Conservation (phyloP, 2,329 filamentous ascomycete species). For the Sporothrix globosa region DNA sequence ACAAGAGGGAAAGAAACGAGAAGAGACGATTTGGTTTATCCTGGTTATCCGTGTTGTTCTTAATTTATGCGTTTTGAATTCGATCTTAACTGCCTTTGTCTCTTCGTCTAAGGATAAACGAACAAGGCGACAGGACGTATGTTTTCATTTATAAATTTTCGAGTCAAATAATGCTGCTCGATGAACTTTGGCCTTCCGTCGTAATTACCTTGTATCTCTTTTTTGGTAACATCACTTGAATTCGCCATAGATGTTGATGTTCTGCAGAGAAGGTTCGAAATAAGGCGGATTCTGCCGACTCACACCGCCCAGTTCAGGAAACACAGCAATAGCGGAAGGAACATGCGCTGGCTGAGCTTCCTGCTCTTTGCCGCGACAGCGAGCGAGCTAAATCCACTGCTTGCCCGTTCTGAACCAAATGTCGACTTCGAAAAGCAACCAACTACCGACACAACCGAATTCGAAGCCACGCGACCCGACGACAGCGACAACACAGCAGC, state of each 20-base stretch:
- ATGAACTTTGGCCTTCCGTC: no score
- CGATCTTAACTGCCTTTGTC: neutral
- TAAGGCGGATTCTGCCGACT: neutral
- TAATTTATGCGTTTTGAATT: no score
- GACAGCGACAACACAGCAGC: neutral
- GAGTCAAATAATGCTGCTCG: no score
- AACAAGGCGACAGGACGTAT: no score
- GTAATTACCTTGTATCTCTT: no score
- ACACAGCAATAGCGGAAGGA: neutral
- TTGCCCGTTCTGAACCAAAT: neutral
- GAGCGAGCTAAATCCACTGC: neutral
- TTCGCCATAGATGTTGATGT: no score
- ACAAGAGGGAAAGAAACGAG: neutral
- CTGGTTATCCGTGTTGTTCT: neutral
- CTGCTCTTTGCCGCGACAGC: neutral
- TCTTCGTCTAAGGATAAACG: no score
- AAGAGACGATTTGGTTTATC: conserved; percentile 9
- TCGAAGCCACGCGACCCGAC: conserved; percentile 23
- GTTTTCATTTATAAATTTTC: no score
- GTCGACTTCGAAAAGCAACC: neutral
- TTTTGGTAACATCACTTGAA: no score
- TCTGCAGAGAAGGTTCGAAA: no score
- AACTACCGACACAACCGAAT: neutral
- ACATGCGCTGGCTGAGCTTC: conserved; percentile 6
- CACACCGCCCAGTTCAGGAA: conserved; percentile 18